Conservation (phyloP, 176 grass and related monocot species). For the Oryza rufipogon region DNA sequence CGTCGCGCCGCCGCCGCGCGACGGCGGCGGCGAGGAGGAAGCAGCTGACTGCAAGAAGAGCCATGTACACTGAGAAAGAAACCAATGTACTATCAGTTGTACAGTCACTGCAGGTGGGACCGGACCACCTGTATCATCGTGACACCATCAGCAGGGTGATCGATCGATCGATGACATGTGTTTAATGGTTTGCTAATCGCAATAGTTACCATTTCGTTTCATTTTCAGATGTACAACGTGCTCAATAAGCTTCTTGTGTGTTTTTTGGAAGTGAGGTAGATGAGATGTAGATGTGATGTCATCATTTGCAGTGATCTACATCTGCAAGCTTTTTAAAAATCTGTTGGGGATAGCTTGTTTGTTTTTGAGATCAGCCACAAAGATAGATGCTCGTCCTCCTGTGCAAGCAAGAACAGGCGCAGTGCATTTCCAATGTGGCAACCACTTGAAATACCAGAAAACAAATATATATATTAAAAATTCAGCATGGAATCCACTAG, state of each 20-base stretch:
- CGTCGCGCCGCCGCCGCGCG: background rate
- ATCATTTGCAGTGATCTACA: background rate
- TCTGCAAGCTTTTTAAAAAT: conserved; percentile 11
- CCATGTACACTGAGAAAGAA: background rate
- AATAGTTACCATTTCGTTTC: background rate
- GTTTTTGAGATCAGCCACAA: conserved; percentile 1
- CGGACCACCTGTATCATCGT: background rate
- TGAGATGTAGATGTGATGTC: conserved; percentile 18
- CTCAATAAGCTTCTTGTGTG: background rate
- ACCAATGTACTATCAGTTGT: too few relatives aligned
- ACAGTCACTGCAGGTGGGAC: background rate
- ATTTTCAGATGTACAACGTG: background rate
- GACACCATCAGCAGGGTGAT: background rate
- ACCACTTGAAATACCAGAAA: conserved; percentile 9
- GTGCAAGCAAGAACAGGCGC: conserved; percentile 32
- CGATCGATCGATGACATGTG: background rate
- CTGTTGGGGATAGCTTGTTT: conserved; percentile 27
- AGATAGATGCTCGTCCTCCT: conserved; percentile 30
- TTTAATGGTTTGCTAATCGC: background rate
- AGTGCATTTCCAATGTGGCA: conserved; percentile 26
- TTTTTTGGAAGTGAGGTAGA: background rate
- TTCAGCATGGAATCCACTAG: background rate
- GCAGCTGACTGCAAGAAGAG: background rate
- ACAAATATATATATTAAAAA: too few relatives aligned
- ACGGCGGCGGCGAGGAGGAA: background rate